Percentiles rank a stretch among this genome's conserved stretches.
Evolutionary conservation across 225 moss, liverwort and hornwort genomes (phyloP).

Genomic region (Takakia lepidozioides): DNA sequence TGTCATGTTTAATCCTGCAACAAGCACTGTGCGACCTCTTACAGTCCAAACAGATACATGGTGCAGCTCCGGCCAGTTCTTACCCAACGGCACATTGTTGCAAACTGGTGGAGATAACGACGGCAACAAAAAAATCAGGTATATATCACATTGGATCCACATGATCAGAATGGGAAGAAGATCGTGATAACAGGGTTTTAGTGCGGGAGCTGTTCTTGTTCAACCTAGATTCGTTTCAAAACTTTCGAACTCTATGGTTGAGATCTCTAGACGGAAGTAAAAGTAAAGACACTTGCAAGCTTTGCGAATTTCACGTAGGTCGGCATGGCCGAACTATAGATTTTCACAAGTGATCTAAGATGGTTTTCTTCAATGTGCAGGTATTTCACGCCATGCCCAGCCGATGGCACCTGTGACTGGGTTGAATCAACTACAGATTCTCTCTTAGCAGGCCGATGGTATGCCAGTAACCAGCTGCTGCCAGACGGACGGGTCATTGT

Average conservation of each 20-base stretch:
- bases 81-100: conserved; percentile 22
- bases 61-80: conserved; percentile 41
- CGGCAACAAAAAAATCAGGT: conserved; percentile 18
- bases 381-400: conserved; percentile 24
- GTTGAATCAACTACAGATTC: conserved; percentile 1
- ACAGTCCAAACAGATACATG: conserved; percentile 19
- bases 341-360: background rate
- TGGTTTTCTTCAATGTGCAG: conserved; percentile 9
- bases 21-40: conserved; percentile 10
- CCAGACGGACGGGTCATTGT: conserved; percentile 34
- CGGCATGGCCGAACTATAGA: too few relatives aligned
- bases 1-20: conserved; percentile 18
- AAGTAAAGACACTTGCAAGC: too few relatives aligned
- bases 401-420: conserved; percentile 40
- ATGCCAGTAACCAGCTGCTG: conserved; percentile 33
- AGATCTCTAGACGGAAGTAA: too few relatives aligned
- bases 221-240: too few relatives aligned
- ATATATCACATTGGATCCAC: background rate
- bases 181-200: too few relatives aligned
- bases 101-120: conserved; percentile 25
- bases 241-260: too few relatives aligned
- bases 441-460: conserved; percentile 21
- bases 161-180: too few relatives aligned
- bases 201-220: background rate
- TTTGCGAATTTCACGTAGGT: too few relatives aligned